Percentiles rank a stretch among this genome's conserved stretches.
These are phyloP conservation scores for Perkinsus chesapeaki DNA, from an alignment of 169 alveolate genomes.

Conservation along the genomic window DNA sequence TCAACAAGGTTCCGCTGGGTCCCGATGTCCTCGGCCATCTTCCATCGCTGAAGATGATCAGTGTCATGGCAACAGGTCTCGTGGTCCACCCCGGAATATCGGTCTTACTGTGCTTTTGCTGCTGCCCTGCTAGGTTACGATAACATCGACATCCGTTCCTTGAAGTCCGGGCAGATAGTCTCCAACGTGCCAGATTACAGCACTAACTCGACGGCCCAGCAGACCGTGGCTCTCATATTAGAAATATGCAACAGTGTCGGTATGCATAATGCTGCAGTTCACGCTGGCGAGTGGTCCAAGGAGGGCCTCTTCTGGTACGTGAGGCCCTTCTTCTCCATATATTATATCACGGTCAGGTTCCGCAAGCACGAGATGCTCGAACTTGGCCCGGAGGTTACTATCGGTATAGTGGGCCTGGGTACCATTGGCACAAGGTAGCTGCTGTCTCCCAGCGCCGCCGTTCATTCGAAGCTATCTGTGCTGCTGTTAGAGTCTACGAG, in stretches of 20 bases:
- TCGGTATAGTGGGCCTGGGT: background rate
- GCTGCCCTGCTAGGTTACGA: background rate
- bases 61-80: background rate
- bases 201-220: background rate
- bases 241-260: background rate
- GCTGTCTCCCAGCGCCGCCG: background rate
- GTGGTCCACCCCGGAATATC: background rate
- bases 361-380: slow-evolving; percentile 3
- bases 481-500: background rate
- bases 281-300: background rate
- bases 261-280: background rate
- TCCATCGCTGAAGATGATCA: background rate
- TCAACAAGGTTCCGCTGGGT: background rate
- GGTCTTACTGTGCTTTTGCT: too few species aligned
- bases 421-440: background rate
- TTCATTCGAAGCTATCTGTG: background rate
- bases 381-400: background rate
- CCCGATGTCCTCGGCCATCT: background rate
- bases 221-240: background rate
- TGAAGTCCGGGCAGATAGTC: background rate
- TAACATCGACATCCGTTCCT: background rate
- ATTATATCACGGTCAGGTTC: background rate
- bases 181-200: background rate
- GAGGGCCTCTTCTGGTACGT: background rate
- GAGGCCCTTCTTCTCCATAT: background rate